Base-by-base conservation (phyloP, 108 stramenopile genomes). In the Nitzschia sp. region DNA sequence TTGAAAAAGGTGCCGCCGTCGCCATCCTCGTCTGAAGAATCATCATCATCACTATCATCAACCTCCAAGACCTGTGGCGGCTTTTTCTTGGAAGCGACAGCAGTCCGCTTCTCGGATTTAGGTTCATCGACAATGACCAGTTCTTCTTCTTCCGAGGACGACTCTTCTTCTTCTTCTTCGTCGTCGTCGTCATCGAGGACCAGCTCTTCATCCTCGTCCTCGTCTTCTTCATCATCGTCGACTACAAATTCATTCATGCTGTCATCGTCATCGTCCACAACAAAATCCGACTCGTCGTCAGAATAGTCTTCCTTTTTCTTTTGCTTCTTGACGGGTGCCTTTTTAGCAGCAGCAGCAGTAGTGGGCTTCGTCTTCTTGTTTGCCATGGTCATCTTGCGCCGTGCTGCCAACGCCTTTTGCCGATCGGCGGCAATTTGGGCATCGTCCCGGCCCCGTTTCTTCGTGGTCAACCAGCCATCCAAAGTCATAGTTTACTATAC, bases 371-470 rank as follows among this genome's bases (percentile, higher is more conserved):
- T 15, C 34, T 53, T 53, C 52, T 69, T 77, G 27, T 53, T 33
- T 22, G 44, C 16, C 15, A 35, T 66, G 50, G 1, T 26, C 38
- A 17, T 15, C 57, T n/a, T 63, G 31, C 53, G 45, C 32, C 47
- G 68, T 53, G 73, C 55, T 36, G 72, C 63, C 53, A 32, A 45
- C 30, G 77, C 65, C 30, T 57, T 61, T 45, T 28, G 33, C 25
- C 38, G 58, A 34, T 77, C 82, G 11, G 33, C 23, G 16, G 45
- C 58, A 60, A 91, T 86, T 36, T 63, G 73, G 9, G 48, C 59
- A 69, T 87, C 84, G 65, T 90, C 88, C 27, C 83, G 67, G 23
- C 85, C 85, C 29, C 58, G 34, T 58, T 86, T 91, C 48, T 85
- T 85, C 5, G 85, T 78, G 15, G 78, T 73, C 32, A 91, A 47